Evolutionary conservation across 345 rosid genomes (phyloP).

Genomic region (Camelina sativa): DNA sequence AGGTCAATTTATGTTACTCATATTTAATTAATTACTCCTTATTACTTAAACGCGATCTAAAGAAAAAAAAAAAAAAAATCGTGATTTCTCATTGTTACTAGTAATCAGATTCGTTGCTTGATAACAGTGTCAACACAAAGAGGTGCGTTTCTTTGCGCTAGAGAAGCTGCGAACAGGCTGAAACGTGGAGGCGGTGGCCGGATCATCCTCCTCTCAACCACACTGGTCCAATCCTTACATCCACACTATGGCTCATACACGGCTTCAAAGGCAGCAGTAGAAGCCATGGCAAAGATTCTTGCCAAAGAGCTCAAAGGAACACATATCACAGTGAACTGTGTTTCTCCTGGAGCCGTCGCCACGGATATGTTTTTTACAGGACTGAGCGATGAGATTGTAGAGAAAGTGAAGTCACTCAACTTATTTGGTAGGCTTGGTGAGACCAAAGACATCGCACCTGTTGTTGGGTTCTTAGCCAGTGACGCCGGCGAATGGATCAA

Average conservation of each 20-base stretch:
- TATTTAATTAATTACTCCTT: no score
- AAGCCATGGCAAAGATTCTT: constrained; percentile 48
- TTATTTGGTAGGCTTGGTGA: constrained; percentile 43
- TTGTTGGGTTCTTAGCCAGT: constrained; percentile 53
- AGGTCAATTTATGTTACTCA: background rate
- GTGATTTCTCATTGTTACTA: no score
- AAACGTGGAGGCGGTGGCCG: constrained; percentile 50
- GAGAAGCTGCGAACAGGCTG: constrained; percentile 46
- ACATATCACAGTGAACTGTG: constrained; percentile 49
- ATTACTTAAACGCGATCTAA: no score
- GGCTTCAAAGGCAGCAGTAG: constrained; percentile 49
- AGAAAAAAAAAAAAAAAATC: no score
- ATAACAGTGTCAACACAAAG: constrained; percentile 40
- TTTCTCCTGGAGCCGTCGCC: constrained; percentile 52
- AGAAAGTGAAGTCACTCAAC: constrained; percentile 22
- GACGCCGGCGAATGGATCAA: constrained; percentile 55
- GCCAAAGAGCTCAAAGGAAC: constrained; percentile 54
- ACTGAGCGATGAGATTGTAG: constrained; percentile 38
- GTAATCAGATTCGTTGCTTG: background rate
- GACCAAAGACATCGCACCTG: constrained; percentile 46
- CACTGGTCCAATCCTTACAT: constrained; percentile 30
- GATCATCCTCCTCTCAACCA: constrained; percentile 42
- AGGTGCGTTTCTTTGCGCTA: constrained; percentile 49
- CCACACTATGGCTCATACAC: constrained; percentile 26
- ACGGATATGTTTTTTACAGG: constrained; percentile 49